A percentile compares a stretch with the other conserved stretches of the same genome.
phyloP scores from a whole-genome alignment of 2,329 filamentous ascomycete species.

The Aciculosporium take region DNA sequence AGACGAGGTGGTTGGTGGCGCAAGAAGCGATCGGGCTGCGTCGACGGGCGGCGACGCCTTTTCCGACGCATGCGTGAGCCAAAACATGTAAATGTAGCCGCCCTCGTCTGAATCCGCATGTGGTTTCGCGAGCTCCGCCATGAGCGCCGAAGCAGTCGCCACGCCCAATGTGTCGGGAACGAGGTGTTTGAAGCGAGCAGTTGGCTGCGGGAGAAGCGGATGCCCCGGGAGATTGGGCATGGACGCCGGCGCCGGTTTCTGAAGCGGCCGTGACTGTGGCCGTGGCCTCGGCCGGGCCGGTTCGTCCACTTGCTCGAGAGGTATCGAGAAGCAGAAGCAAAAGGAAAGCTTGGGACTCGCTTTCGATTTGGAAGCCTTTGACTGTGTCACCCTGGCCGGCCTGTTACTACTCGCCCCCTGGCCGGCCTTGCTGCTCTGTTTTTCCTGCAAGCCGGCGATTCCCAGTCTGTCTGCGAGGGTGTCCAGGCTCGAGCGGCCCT shows the following conservation, averaged over 20 bases:
- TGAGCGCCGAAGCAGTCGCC: conserved; percentile 52
- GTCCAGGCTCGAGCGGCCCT: conserved; percentile 66
- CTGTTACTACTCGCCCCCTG: conserved; percentile 4
- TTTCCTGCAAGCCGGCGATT: conserved; percentile 48
- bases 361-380: conserved; percentile 11
- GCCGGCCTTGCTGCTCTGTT: conserved; percentile 12
- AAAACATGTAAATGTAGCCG: conserved; percentile 98
- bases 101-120: conserved; percentile 52
- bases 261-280: conserved; percentile 21
- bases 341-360: conserved; percentile 21
- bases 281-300: conserved; percentile 15
- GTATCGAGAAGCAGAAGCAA: conserved; percentile 40
- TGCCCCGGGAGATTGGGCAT: conserved; percentile 13
- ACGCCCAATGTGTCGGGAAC: conserved; percentile 57
- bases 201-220: conserved; percentile 19
- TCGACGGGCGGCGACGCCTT: conserved; percentile 40
- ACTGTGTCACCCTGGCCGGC: conserved; percentile 13
- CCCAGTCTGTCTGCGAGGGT: conserved; percentile 71
- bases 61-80: conserved; percentile 58
- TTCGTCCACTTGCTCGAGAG: conserved; percentile 28
- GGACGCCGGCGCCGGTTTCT: conserved; percentile 15
- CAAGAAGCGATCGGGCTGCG: conserved; percentile 43
- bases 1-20: conserved; percentile 27
- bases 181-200: conserved; percentile 27
- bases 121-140: conserved; percentile 64